Base-by-base conservation (phyloP, 306 rosid species). In the Geum urbanum region DNA sequence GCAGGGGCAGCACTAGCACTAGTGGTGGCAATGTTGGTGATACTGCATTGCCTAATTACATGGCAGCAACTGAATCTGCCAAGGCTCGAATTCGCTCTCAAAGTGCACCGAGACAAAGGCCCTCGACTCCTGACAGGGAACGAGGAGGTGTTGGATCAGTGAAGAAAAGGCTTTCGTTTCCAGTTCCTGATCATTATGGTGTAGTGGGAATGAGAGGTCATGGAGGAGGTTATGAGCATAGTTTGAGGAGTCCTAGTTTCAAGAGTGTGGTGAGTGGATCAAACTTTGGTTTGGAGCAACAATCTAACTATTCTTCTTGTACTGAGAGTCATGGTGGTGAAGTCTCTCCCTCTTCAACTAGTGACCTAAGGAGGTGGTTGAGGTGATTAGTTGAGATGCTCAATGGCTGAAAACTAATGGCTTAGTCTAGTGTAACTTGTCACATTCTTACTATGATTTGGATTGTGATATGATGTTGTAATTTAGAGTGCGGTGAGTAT, bases 21-120 rank as follows among this genome's bases (percentile, higher is more conserved):
- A 77, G 69, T 39, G 16, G 74, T 13, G 63, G 44, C 32, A 65
- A 22, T 55, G 35, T 5, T 56, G 74, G 74, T 20, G 37, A 32
- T 32, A 64, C 82, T 60, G 44, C 89, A 68, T 62, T 95, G 84
- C 99, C 99, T 71, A 89, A 95, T 75, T 95, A 95, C 85, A 95
- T 95, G 99, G 95, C 97, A 0, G 97, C 97, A 9, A 95, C 99
- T 0, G 99, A 91, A 88, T 95, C 97, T 9, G 96, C 99, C 2
- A 91, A 91, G 83, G 96, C 97, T 10, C 79, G 99, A 4, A 80
- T 86, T 8, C 87, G 99, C 6, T 95, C 99, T 1, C 99, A 87
- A 51, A 95, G 99, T 14, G 97, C 99, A 0, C 99, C 99, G 0
- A 81, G 97, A 80, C 99, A 95, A 79, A 84, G 99, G 81, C 95